Evolutionary conservation across 441 rosid species (phyloP), one percentile per base, ranked within the genome.

Genomic region (Jatropha podagrica): DNA sequence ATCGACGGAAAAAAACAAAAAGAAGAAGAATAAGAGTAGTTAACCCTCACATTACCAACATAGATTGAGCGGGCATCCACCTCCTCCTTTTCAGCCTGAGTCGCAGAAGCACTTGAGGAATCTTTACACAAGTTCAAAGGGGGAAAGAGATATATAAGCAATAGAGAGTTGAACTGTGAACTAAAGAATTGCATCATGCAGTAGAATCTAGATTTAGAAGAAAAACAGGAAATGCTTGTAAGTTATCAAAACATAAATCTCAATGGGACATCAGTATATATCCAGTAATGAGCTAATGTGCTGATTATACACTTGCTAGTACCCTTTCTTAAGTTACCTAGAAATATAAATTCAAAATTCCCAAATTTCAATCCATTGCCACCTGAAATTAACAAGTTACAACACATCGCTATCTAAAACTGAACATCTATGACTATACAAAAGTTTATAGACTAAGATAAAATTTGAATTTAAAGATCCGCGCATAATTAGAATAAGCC

Each of bases 21-120:
- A 81, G 72, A 77, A 78, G 8, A 2, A 58, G 65, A 68, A 60
- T 51, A 79, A 81, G 74, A 77, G 77, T 76, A 67, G 68, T 69
- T 61, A 78, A 68, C 56, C 78, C 93, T 87, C 81, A 88, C 93
- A 86, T 89, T 89, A 80, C 93, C 93, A 67, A 89, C 93, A 68
- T 87, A 89, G 68, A 89, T 73, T 0, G 93, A 89, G 44, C 91
- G 86, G 61, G 90, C 58, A 85, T 89, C 93, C 75, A 89, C 83
- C 82, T 89, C 93, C 78, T 89, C 93, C 81, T 81, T 84, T 74
- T 84, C 88, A 72, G 84, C 87, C 72, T 85, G 91, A 67, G 81
- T 75, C 4, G 83, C 83, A 74, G 85, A 68, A 70, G 81, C 81
- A 78, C 77, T 78, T n/a, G 97, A 78, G 68, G 97, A 78, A 84